Conservation (phyloP, 2,329 filamentous ascomycete species). For the Dryadomyces sulphureus region DNA sequence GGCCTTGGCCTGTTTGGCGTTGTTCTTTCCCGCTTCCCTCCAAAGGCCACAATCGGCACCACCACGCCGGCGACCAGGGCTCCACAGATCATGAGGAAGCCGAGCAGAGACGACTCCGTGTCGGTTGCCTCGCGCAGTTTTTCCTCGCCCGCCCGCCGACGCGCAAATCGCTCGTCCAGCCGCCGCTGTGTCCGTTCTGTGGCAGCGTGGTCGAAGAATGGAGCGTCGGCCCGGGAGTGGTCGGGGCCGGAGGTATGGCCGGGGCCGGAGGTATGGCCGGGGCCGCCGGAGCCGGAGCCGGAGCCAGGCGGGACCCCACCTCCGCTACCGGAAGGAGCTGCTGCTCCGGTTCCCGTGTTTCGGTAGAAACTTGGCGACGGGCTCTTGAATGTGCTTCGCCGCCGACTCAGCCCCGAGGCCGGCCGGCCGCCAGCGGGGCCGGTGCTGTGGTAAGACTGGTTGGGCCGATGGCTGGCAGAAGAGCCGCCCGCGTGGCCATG, state of each 20-base stretch:
- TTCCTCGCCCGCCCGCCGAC: conserved; percentile 17
- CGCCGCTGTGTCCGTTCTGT: conserved; percentile 62
- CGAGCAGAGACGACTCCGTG: conserved; percentile 25
- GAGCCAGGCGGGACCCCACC: conserved; percentile 33
- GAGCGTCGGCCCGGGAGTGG: conserved; percentile 34
- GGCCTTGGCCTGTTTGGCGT: conserved; percentile 3
- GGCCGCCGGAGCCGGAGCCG: conserved; percentile 32
- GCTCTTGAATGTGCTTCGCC: conserved; percentile 63
- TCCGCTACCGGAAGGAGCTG: conserved; percentile 12
- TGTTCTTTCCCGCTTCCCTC: conserved; percentile 17
- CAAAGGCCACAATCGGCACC: conserved; percentile 27
- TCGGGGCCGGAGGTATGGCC: conserved; percentile 21
- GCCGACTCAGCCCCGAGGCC: conserved; percentile 64
- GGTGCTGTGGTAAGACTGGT: conserved; percentile 39
- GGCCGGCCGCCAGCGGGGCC: conserved; percentile 59
- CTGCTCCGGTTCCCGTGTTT: conserved; percentile 20
- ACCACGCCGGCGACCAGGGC: conserved; percentile 31
- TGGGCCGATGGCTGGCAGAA: conserved; percentile 13
- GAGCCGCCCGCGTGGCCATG: conserved; percentile 18
- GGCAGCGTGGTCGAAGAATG: conserved; percentile 62
- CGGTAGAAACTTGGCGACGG: conserved; percentile 84
- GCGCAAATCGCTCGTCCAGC: conserved; percentile 35
- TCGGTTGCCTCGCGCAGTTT: too few relatives aligned
- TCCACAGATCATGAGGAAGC: conserved; percentile 34
- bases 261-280: conserved; percentile 45